These are phyloP conservation scores for Fragaria nilgerrensis DNA, from an alignment of 306 rosid species.

Conservation along the genomic window DNA sequence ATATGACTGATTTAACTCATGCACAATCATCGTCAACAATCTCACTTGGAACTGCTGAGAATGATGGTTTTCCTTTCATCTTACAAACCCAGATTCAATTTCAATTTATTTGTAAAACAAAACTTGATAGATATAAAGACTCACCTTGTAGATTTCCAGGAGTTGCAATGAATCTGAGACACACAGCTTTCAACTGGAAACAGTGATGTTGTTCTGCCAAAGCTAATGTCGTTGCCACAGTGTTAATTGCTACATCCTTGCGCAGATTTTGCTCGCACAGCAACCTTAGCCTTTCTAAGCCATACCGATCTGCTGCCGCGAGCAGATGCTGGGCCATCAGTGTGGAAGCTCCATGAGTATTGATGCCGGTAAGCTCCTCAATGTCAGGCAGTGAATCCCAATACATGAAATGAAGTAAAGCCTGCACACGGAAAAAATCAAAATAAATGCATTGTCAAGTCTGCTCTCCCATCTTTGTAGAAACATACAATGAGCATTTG, in stretches of 20 bases:
- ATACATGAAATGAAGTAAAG: conserved; percentile 70
- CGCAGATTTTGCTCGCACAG: conserved; percentile 68
- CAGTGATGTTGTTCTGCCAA: conserved; percentile 95
- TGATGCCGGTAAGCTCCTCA: conserved; percentile 65
- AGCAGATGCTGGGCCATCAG: conserved; percentile 87
- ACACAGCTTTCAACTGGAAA: conserved; percentile 76
- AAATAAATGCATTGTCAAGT: conserved; percentile 20
- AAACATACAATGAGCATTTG: neutral
- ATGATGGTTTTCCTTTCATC: neutral
- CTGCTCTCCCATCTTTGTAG: neutral
- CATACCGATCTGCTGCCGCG: conserved; percentile 86
- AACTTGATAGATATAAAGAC: neutral
- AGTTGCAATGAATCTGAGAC: conserved; percentile 73
- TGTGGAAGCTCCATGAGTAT: conserved; percentile 62
- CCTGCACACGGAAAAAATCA: conserved; percentile 41
- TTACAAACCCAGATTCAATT: neutral
- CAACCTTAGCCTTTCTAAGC: conserved; percentile 69
- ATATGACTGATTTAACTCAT: neutral
- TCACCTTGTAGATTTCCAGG: conserved; percentile 82
- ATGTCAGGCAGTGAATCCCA: conserved; percentile 78
- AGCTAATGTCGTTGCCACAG: conserved; percentile 80
- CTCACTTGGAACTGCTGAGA: neutral
- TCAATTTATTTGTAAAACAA: conserved; percentile 1
- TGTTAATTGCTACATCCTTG: conserved; percentile 69
- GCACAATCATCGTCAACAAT: conserved; percentile 3